A percentile compares a stretch with the other conserved stretches of the same genome.
Conservation (phyloP, 106 monocot genomes). For the Gastrodia elata region DNA sequence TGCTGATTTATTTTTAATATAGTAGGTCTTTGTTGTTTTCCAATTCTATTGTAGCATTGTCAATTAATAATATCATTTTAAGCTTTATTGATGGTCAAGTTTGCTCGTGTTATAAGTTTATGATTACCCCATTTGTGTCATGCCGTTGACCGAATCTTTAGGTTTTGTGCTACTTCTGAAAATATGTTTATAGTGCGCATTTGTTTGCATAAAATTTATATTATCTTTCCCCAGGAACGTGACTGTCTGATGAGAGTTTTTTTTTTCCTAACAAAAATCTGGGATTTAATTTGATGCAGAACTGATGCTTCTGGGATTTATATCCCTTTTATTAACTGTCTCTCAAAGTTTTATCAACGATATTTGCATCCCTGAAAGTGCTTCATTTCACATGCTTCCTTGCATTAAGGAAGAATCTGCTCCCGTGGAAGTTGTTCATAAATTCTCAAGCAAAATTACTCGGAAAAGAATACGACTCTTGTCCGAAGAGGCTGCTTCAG, state of each 20-base stretch:
- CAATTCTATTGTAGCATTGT: background rate
- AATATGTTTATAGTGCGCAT: background rate
- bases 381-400: constrained; percentile 11
- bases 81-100: background rate
- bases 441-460: background rate
- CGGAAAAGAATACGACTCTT: background rate
- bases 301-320: constrained; percentile 9
- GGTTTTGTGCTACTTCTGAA: background rate
- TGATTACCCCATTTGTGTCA: background rate
- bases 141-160: background rate
- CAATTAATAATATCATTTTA: background rate
- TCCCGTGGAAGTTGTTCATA: constrained; percentile 1
- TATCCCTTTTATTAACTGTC: constrained; percentile 9
- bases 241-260: background rate
- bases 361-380: constrained; percentile 8
- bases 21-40: background rate
- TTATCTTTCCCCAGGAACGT: background rate
- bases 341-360: constrained; percentile 8
- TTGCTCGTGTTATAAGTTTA: background rate
- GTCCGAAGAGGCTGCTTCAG: background rate
- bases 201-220: background rate
- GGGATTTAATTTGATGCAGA: constrained; percentile 4
- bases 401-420: background rate
- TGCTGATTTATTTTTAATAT: background rate
- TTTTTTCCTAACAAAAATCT: background rate